phyloP scores from a whole-genome alignment of 2,329 filamentous ascomycete genomes.

The Epichloe hybrida region DNA sequence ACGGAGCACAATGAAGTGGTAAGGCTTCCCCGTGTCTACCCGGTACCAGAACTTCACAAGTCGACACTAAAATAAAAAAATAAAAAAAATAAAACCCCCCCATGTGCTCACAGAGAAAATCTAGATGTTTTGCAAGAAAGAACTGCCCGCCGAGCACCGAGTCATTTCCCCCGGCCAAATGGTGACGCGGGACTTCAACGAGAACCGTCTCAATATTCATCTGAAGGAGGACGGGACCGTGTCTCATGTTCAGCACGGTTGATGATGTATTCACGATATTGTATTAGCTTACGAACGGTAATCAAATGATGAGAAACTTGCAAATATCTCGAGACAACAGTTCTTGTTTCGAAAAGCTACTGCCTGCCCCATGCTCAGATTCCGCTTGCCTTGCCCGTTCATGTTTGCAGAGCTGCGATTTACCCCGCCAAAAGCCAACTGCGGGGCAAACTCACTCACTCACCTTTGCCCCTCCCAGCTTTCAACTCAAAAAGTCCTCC shows the following conservation, averaged over 20 bases:
- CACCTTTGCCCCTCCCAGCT: too few species aligned
- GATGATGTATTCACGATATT: constrained; percentile 2
- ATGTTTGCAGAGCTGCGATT: neutral
- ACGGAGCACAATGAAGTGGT: constrained; percentile 38
- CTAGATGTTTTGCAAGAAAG: constrained; percentile 46
- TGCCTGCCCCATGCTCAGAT: too few species aligned
- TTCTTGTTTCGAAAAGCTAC: too few species aligned
- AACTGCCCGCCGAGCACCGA: constrained; percentile 42
- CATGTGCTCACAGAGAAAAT: neutral
- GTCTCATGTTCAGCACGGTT: constrained; percentile 43
- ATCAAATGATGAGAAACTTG: too few species aligned
- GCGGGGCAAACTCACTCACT: constrained; percentile 6
- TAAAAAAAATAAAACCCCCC: neutral
- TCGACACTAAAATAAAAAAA: too few species aligned
- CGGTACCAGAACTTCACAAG: neutral
- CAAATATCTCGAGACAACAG: too few species aligned
- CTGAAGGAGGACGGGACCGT: constrained; percentile 47
- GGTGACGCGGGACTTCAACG: constrained; percentile 43
- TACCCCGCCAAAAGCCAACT: constrained; percentile 5
- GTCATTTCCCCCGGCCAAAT: constrained; percentile 45
- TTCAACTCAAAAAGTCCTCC: too few species aligned
- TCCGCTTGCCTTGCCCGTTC: too few species aligned
- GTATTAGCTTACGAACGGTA: too few species aligned
- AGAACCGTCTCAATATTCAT: constrained; percentile 44
- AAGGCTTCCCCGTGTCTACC: constrained; percentile 3